A percentile compares a stretch with the other conserved stretches of the same genome.
phyloP scores from a whole-genome alignment of 148 eudicot species.

The Drosera capensis region DNA sequence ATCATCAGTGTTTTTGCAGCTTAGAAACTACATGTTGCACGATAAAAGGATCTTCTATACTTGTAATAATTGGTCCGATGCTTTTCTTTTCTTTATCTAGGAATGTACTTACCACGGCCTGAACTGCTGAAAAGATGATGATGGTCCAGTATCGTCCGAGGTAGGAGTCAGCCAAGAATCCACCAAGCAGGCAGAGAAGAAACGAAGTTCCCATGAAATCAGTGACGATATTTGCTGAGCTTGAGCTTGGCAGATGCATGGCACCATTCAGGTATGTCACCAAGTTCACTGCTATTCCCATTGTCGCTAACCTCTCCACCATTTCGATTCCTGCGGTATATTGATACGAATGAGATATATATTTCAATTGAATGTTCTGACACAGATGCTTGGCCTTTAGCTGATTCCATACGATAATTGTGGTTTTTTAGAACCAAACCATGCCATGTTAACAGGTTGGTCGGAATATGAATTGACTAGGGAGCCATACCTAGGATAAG shows the following conservation, averaged over 20 bases:
- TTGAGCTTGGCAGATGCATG: conserved; percentile 75
- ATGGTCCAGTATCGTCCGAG: conserved; percentile 76
- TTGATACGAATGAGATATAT: background rate
- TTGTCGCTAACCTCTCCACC: conserved; percentile 83
- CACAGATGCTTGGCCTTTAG: background rate
- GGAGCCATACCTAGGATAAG: background rate
- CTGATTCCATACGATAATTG: background rate
- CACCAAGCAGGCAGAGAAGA: conserved; percentile 75
- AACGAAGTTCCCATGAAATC: conserved; percentile 86
- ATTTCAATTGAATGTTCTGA: background rate
- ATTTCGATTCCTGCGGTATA: conserved; percentile 51
- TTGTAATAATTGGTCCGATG: too few relatives aligned
- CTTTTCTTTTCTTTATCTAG: background rate
- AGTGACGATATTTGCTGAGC: conserved; percentile 72
- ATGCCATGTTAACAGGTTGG: background rate
- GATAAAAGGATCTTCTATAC: background rate
- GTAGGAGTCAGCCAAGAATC: conserved; percentile 76
- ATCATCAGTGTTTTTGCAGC: background rate
- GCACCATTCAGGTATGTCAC: conserved; percentile 70
- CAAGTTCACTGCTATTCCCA: conserved; percentile 95
- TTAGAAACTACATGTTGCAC: background rate
- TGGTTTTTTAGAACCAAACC: background rate
- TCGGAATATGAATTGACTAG: too few relatives aligned
- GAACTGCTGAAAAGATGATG: conserved; percentile 46
- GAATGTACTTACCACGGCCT: conserved; percentile 27